Conservation (phyloP, 1,284 basidiomycete species). For the Moniliophthora roreri region DNA sequence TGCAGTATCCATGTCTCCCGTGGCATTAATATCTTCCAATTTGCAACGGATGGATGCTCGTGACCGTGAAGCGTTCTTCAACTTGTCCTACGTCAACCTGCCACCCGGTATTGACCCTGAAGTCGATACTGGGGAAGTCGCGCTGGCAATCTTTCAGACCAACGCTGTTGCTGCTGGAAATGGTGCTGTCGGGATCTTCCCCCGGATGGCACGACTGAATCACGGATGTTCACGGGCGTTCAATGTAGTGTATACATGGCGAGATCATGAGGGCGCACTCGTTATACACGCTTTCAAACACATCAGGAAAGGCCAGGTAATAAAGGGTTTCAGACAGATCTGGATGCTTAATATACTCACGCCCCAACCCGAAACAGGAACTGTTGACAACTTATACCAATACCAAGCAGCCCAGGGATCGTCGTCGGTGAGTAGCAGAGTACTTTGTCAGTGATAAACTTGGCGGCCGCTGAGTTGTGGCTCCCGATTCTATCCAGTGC, state of each 20-base stretch:
- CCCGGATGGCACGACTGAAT: slow-evolving; percentile 60
- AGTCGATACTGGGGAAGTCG: slow-evolving; percentile 40
- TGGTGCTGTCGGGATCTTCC: slow-evolving; percentile 54
- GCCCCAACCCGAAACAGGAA: slow-evolving; percentile 38
- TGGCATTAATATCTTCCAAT: slow-evolving; percentile 36
- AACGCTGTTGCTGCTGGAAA: slow-evolving; percentile 56
- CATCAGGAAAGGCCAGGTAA: slow-evolving; percentile 49
- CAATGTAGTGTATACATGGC: slow-evolving; percentile 61
- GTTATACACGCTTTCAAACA: slow-evolving; percentile 57
- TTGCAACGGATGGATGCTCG: slow-evolving; percentile 31
- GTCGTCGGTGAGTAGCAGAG: slow-evolving; percentile 43
- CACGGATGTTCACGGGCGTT: slow-evolving; percentile 66
- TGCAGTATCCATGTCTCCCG: slow-evolving; percentile 44
- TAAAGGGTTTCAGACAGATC: slow-evolving; percentile 12
- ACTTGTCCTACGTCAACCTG: slow-evolving; percentile 55
- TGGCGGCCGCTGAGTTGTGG: not conserved
- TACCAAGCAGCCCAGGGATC: slow-evolving; percentile 48
- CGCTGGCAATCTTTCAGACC: slow-evolving; percentile 62
- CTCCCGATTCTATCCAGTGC: slow-evolving; percentile 34
- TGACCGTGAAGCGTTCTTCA: slow-evolving; percentile 42
- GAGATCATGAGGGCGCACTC: slow-evolving; percentile 42
- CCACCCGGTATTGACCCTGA: slow-evolving; percentile 38
- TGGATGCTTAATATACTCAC: not conserved
- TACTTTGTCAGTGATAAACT: not conserved
- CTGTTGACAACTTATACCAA: slow-evolving; percentile 59